Evolutionary conservation across 352 stramenopile species (phyloP), one percentile per base, ranked within the genome.

Genomic region (Elongisporangium anandrum): DNA sequence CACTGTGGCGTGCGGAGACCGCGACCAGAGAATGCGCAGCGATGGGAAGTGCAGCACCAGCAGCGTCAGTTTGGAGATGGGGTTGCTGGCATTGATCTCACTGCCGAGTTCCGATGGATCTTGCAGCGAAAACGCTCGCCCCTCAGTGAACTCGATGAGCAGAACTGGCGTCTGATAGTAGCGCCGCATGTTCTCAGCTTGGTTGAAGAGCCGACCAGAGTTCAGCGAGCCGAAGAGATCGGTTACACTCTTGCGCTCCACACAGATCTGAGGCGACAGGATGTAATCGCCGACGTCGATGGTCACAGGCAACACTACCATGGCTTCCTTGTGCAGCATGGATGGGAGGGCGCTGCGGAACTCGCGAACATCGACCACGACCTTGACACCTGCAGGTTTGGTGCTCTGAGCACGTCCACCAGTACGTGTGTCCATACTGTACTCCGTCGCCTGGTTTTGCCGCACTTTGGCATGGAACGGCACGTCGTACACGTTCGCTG

Each of bases 241-340:
- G 61, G 81, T 91, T 48, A 95, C 79, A 61, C 77, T 94, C 68
- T 99, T 99, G 41, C 97, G 79, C 73, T 99, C 97, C 2, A 99
- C 83, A 65, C 95, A 99, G 61, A 99, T 96, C 20, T 98, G 88
- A 45, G 97, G 97, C 51, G 96, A 98, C 41, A 99, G 72, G 8
- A 99, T 95, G 70, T 98, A 99, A 73, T 99, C 97, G 6, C 97
- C 97, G 10, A 99, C 90, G 60, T 96, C 91, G 13, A 99, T 73
- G 20, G 96, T 99, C 16, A 98, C 80, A 8, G 97, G 96, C n/a
- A 95, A 77, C 22, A 99, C 73, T 56, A 95, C 65, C 54, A 98
- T 80, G 0, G 90, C 93, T 54, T 95, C 87, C 63, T 97, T 88
- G 73, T 99, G 95, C n/a, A 99, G 79, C 77, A 99, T 97, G 5